A percentile compares a stretch with the other conserved stretches of the same genome.
phyloP scores from a whole-genome alignment of 2,329 filamentous ascomycete genomes.

The Trichoderma simmonsii region DNA sequence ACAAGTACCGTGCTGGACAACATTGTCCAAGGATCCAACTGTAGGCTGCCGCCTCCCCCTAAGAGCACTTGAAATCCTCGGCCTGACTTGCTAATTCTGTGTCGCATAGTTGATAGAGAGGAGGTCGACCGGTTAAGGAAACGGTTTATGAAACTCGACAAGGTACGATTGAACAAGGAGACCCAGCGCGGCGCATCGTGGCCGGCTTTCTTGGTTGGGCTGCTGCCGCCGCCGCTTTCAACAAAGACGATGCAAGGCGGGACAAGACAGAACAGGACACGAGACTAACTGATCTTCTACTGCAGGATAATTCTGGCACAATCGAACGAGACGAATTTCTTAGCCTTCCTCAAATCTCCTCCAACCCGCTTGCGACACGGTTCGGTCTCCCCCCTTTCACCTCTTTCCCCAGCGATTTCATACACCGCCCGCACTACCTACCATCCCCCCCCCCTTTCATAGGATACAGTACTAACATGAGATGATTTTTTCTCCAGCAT shows the following conservation, averaged over 20 bases:
- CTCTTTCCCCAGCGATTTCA: not conserved
- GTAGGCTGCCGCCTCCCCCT: slow-evolving; percentile 46
- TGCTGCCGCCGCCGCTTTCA: not conserved
- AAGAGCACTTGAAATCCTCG: not conserved
- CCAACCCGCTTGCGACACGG: slow-evolving; percentile 95
- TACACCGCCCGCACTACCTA: not conserved
- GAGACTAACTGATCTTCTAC: not conserved
- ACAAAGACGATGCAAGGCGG: not conserved
- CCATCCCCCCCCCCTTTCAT: not conserved
- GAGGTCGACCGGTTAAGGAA: slow-evolving; percentile 95
- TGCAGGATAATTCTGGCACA: slow-evolving; percentile 91
- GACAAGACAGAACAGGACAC: not conserved
- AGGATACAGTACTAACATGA: not conserved
- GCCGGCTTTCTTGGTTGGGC: not conserved
- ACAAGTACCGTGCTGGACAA: slow-evolving; percentile 80
- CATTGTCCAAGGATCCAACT: slow-evolving; percentile 96
- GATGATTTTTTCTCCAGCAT: slow-evolving; percentile 57
- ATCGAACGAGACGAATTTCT: slow-evolving; percentile 99
- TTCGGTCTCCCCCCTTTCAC: slow-evolving; percentile 37
- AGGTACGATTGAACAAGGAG: slow-evolving; percentile 54
- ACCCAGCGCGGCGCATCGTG: not conserved
- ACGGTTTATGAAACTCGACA: slow-evolving; percentile 98
- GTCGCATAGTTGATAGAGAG: slow-evolving; percentile 78
- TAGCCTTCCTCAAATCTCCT: slow-evolving; percentile 93
- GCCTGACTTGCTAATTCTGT: not conserved